Evolutionary conservation across 2,329 filamentous ascomycete species (phyloP), one percentile per base, ranked within the genome.

Genomic region (Conoideocrella luteorostrata): DNA sequence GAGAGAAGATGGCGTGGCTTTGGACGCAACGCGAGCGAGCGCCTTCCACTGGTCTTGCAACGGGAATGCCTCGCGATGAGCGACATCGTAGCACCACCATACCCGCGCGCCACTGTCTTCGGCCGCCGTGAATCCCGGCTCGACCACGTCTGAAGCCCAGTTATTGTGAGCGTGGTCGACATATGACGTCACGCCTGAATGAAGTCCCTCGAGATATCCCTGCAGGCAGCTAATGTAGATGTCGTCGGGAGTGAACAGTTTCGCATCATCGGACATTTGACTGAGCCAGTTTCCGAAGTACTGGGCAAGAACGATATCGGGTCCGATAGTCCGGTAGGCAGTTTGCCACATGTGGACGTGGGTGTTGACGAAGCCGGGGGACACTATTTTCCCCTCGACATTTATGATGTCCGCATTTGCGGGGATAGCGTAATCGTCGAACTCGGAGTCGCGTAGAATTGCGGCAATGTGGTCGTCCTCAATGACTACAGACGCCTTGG

Each of bases 311-410:
- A 65, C 72, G 0, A 69, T 71, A 50, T 80, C 76, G 7, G 73
- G 69, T 1, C 50, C 70, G 1, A 80, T 51, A 0, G 75, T 77
- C 51, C 74, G 75, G 51, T 70, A 68, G 9, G 65, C 71, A 0
- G 76, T 78, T 52, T 79, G 73, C 77, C 75, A 78, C 0, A 69
- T 65, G 47, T 77, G 73, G 2, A 69, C 68, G 49, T 80, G 76
- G 0, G 74, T 78, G 55, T 79, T 72, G 45, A 80, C 62, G 55
- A 80, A 78, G 7, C 77, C 75, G 0, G 75, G 72, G 0, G 67
- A 68, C 41, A 78, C 62, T 46, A 78, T 78, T 51, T 75, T 73
- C 41, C 68, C 62, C 0, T 63, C 65, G 30, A 67, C 69, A 48
- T 79, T 68, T n/a, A 78, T 58, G 2, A 68, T 47, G 40, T 74